Evolutionary conservation across 2,329 filamentous ascomycete species (phyloP).

Genomic region (Colletotrichum gloeosporioides): DNA sequence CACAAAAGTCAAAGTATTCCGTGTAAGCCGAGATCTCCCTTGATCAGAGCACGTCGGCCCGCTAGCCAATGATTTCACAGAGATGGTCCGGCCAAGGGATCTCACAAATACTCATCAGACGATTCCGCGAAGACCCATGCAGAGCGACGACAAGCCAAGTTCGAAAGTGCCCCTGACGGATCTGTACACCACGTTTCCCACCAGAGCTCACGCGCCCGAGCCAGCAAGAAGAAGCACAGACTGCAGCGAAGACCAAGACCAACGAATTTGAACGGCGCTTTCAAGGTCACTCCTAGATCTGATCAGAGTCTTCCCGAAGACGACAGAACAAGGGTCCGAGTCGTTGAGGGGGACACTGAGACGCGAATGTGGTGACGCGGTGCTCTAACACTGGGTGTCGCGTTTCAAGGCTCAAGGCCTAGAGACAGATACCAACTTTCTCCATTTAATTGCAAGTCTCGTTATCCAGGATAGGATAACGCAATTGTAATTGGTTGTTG

Average conservation of each 20-base stretch:
- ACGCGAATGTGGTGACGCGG: not conserved
- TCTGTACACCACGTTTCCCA: not conserved
- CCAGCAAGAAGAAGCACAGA: fast-evolving
- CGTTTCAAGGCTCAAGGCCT: fast-evolving
- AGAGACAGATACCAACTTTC: not conserved
- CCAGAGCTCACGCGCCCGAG: not conserved
- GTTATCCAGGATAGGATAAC: fast-evolving
- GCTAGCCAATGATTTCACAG: too few relatives aligned
- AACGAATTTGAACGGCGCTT: not conserved
- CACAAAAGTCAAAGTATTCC: not conserved
- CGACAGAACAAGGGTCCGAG: not conserved
- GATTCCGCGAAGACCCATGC: not conserved
- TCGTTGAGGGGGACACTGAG: fast-evolving
- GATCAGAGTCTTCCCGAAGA: fast-evolving
- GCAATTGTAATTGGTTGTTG: not conserved
- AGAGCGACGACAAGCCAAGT: not conserved
- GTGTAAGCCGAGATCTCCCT: too few relatives aligned
- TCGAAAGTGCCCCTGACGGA: not conserved
- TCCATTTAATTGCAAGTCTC: not conserved
- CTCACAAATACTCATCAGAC: not conserved
- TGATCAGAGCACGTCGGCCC: too few relatives aligned
- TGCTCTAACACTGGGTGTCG: fast-evolving
- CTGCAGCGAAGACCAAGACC: not conserved
- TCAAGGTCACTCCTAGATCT: fast-evolving
- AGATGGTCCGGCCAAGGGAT: not conserved